A percentile compares a stretch with the other conserved stretches of the same genome.
These are phyloP conservation scores for Secale cereale DNA, from an alignment of 176 grass and related monocot genomes.

Conservation along the genomic window DNA sequence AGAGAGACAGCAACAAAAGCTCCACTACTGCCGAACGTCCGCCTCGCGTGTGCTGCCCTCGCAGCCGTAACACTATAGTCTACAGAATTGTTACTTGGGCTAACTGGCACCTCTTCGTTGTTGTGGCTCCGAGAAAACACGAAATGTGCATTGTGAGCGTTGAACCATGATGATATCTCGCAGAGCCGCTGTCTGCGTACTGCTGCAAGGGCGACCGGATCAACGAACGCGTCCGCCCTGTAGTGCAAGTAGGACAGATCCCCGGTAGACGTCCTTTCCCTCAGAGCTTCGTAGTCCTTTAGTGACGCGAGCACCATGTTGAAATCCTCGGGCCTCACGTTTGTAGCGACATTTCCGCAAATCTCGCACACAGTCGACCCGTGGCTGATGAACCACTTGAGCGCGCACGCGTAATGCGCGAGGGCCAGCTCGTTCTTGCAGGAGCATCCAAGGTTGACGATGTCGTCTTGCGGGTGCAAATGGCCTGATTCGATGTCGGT, in stretches of 20 bases:
- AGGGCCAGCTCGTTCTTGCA: constrained; percentile 92
- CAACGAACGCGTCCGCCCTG: constrained; percentile 39
- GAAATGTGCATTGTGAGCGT: constrained; percentile 48
- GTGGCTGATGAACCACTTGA: constrained; percentile 94
- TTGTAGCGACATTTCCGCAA: constrained; percentile 58
- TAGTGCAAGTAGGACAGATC: constrained; percentile 44
- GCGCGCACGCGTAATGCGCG: constrained; percentile 77
- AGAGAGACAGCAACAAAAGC: constrained; percentile 65
- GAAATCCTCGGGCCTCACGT: constrained; percentile 63
- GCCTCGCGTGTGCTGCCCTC: constrained; percentile 30
- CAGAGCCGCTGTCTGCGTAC: constrained; percentile 77
- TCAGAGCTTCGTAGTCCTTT: constrained; percentile 77
- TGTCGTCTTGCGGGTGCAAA: constrained; percentile 44
- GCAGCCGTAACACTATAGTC: constrained; percentile 34
- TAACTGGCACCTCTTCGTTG: constrained; percentile 37
- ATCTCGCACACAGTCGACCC: constrained; percentile 89
- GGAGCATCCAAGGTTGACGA: constrained; percentile 79
- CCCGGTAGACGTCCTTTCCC: constrained; percentile 64
- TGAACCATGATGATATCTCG: constrained; percentile 93
- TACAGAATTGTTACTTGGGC: constrained; percentile 42
- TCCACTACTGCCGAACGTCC: constrained; percentile 63
- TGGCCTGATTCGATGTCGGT: constrained; percentile 68
- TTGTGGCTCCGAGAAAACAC: constrained; percentile 42
- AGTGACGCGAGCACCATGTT: constrained; percentile 74
- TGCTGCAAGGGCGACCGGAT: constrained; percentile 73